Evolutionary conservation across 2,329 filamentous ascomycete species (phyloP).

Genomic region (Sarocladium kiliense): DNA sequence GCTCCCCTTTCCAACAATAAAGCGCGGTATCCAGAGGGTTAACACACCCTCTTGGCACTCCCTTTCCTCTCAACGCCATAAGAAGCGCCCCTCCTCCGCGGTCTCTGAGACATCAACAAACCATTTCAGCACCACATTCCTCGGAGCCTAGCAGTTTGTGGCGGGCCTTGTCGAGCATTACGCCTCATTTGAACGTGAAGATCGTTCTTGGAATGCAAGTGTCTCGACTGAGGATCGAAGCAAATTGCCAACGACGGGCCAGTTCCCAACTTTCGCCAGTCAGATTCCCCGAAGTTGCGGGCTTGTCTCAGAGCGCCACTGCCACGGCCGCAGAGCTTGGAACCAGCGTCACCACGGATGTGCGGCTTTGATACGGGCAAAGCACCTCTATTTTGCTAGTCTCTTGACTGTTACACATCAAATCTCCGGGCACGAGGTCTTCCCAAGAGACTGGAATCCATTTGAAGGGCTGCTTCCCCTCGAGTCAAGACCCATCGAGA

Average conservation of each 20-base stretch:
- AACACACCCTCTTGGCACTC: neutral
- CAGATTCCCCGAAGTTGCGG: neutral
- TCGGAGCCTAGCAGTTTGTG: neutral
- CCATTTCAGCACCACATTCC: conserved; percentile 9
- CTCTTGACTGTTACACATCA: neutral
- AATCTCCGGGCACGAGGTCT: conserved; percentile 5
- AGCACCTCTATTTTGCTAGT: neutral
- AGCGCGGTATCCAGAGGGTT: neutral
- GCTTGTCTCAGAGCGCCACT: conserved; percentile 8
- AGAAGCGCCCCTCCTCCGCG: conserved; percentile 8
- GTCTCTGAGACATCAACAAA: conserved; percentile 8
- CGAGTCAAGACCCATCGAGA: conserved; percentile 5
- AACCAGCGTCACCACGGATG: conserved; percentile 5
- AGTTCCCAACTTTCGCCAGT: neutral
- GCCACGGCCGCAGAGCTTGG: neutral
- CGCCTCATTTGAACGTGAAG: neutral
- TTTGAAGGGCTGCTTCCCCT: conserved; percentile 9
- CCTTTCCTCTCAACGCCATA: neutral
- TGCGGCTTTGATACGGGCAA: neutral
- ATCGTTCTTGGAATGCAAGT: conserved; percentile 8
- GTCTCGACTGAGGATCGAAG: conserved; percentile 10
- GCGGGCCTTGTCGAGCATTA: neutral
- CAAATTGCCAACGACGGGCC: conserved; percentile 5
- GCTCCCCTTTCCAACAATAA: too few relatives aligned
- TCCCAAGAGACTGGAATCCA: conserved; percentile 9